These are phyloP conservation scores for Agaricus sinodeliciosus DNA, from an alignment of 768 basidiomycete genomes.

Conservation along the genomic window DNA sequence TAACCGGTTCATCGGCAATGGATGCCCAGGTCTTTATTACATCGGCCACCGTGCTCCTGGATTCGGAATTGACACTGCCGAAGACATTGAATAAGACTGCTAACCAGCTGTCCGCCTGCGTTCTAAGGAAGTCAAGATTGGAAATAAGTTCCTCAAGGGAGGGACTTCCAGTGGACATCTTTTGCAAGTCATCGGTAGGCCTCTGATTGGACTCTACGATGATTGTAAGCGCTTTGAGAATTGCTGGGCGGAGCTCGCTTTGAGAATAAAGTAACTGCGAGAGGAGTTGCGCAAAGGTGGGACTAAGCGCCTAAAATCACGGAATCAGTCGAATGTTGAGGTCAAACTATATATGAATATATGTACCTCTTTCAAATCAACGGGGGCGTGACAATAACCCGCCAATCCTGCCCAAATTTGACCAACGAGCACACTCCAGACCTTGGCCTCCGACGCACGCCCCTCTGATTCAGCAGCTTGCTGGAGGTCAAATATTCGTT, in stretches of 20 bases:
- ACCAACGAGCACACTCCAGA: conserved; percentile 89
- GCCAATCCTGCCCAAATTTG: conserved; percentile 92
- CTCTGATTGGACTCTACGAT: conserved; percentile 70
- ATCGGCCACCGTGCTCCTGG: conserved; percentile 73
- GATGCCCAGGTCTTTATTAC: conserved; percentile 83
- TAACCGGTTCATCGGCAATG: conserved; percentile 67
- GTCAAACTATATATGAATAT: neutral
- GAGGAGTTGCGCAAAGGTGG: conserved; percentile 80
- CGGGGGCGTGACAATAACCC: conserved; percentile 81
- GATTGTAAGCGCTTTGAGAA: conserved; percentile 74
- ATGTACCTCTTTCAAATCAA: conserved; percentile 66
- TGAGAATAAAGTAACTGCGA: conserved; percentile 92
- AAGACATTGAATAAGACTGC: conserved; percentile 98
- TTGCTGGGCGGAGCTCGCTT: conserved; percentile 71
- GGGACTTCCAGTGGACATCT: conserved; percentile 35
- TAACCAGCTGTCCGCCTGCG: conserved; percentile 87
- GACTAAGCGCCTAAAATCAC: conserved; percentile 58
- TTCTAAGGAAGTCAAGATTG: conserved; percentile 67
- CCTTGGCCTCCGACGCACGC: conserved; percentile 80
- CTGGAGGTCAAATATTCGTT: conserved; percentile 86
- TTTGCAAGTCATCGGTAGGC: conserved; percentile 19
- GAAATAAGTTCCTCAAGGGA: conserved; percentile 45
- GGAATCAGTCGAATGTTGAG: conserved; percentile 6
- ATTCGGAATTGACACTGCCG: conserved; percentile 72
- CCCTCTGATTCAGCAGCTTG: conserved; percentile 70